Conservation (phyloP, 2,329 filamentous ascomycete species). For the Pezicula radicicola region DNA sequence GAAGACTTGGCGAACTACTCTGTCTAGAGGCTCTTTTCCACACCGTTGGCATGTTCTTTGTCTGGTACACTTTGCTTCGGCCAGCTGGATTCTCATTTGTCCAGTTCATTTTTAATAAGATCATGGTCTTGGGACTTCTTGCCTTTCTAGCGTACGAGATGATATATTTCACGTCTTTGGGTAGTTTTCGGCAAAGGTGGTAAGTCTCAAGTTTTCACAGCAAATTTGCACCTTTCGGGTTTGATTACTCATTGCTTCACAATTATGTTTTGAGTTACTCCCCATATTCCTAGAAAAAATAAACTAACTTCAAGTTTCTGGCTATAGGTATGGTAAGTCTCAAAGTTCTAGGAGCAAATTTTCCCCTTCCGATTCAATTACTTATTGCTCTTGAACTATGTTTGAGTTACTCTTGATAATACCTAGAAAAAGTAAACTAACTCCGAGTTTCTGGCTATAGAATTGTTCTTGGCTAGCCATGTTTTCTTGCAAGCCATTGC, state of each 20-base stretch:
- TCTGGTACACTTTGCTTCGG: conserved; percentile 50
- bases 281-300: too few relatives aligned
- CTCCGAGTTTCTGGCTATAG: conserved; percentile 19
- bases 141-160: conserved; percentile 56
- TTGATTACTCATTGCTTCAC: too few relatives aligned
- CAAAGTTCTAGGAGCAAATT: too few relatives aligned
- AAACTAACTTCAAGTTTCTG: too few relatives aligned
- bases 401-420: too few relatives aligned
- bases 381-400: too few relatives aligned
- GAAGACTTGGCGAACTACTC: conserved; percentile 58
- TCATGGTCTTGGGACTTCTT: conserved; percentile 50
- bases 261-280: too few relatives aligned
- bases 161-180: conserved; percentile 60
- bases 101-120: conserved; percentile 47
- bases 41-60: conserved; percentile 47
- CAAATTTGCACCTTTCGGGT: too few relatives aligned
- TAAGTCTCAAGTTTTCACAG: too few relatives aligned
- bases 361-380: too few relatives aligned
- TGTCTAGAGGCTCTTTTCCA: conserved; percentile 59
- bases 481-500: conserved; percentile 53
- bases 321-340: conserved; percentile 32
- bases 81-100: conserved; percentile 46
- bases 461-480: conserved; percentile 58
- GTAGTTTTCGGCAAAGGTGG: conserved; percentile 53
- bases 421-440: too few relatives aligned